These are phyloP conservation scores for Candida michaelii DNA, from an alignment of 805 yeast species.

Conservation along the genomic window DNA sequence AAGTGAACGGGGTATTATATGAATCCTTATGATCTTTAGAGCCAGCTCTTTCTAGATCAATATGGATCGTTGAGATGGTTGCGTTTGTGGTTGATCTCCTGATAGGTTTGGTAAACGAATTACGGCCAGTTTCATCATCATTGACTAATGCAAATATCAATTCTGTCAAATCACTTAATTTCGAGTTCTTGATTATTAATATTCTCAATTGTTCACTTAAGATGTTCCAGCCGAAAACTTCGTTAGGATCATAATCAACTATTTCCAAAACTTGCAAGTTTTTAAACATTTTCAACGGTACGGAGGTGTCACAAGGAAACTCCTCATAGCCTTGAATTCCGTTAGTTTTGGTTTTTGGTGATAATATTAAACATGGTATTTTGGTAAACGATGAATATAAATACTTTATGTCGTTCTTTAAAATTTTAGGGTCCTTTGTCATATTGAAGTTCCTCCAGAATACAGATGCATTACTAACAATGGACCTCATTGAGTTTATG, in stretches of 20 bases:
- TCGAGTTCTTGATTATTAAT: slow-evolving; percentile 52
- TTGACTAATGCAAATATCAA: slow-evolving; percentile 51
- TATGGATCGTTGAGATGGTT: slow-evolving; percentile 1
- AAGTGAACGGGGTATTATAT: not conserved
- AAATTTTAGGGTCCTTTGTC: slow-evolving; percentile 42
- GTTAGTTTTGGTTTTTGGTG: slow-evolving; percentile 59
- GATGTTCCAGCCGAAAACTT: slow-evolving; percentile 63
- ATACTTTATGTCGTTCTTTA: slow-evolving; percentile 53
- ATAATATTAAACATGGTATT: slow-evolving; percentile 59
- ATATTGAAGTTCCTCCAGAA: slow-evolving; percentile 38
- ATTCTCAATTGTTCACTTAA: slow-evolving; percentile 55
- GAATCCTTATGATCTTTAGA: slow-evolving; percentile 23
- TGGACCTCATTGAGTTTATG: slow-evolving; percentile 56
- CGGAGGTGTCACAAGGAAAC: slow-evolving; percentile 69
- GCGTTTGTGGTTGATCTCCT: slow-evolving; percentile 9
- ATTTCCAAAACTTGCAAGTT: slow-evolving; percentile 63
- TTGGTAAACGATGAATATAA: slow-evolving; percentile 63
- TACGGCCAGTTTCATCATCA: slow-evolving; percentile 49
- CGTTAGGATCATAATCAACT: slow-evolving; percentile 60
- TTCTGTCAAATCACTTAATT: slow-evolving; percentile 53
- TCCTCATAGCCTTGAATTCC: slow-evolving; percentile 64
- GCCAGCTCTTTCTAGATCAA: slow-evolving; percentile 24
- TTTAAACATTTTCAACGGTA: slow-evolving; percentile 61
- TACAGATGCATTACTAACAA: slow-evolving; percentile 41
- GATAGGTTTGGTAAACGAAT: slow-evolving; percentile 12